Percentiles rank a stretch among this genome's conserved stretches.
These are phyloP conservation scores for Castanea sativa DNA, from an alignment of 306 rosid genomes.

Conservation along the genomic window DNA sequence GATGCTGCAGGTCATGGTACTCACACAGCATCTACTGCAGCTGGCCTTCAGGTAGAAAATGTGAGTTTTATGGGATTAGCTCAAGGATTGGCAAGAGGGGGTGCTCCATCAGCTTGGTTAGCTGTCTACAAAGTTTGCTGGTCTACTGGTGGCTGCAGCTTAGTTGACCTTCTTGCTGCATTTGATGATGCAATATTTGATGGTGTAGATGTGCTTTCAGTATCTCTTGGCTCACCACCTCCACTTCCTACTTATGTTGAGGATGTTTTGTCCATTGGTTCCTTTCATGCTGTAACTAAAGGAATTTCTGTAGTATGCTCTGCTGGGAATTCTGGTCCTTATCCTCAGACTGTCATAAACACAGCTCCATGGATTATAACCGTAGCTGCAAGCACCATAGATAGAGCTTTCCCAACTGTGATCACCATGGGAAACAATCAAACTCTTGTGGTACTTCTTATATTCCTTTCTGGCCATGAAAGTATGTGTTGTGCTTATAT, in stretches of 20 bases:
- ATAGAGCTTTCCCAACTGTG: conserved; percentile 48
- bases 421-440: conserved; percentile 58
- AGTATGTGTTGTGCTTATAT: background rate
- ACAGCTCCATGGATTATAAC: conserved; percentile 63
- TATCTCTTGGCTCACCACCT: conserved; percentile 52
- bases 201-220: conserved; percentile 53
- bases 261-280: conserved; percentile 55
- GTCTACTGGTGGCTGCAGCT: conserved; percentile 51
- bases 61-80: conserved; percentile 53
- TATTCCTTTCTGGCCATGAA: conserved; percentile 5
- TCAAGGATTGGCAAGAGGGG: conserved; percentile 59
- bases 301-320: conserved; percentile 56
- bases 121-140: conserved; percentile 65
- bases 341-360: conserved; percentile 57
- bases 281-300: conserved; percentile 56
- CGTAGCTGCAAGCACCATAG: conserved; percentile 58
- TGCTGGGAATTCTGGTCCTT: conserved; percentile 64
- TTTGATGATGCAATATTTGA: conserved; percentile 64
- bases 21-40: conserved; percentile 64
- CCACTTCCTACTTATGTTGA: conserved; percentile 52
- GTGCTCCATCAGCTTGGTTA: conserved; percentile 58
- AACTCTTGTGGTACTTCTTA: conserved; percentile 48
- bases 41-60: conserved; percentile 41
- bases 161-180: conserved; percentile 64
- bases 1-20: conserved; percentile 65